A percentile compares a stretch with the other conserved stretches of the same genome.
Conservation (phyloP, 2,329 filamentous ascomycete species). For the Tympanopsis confertula region DNA sequence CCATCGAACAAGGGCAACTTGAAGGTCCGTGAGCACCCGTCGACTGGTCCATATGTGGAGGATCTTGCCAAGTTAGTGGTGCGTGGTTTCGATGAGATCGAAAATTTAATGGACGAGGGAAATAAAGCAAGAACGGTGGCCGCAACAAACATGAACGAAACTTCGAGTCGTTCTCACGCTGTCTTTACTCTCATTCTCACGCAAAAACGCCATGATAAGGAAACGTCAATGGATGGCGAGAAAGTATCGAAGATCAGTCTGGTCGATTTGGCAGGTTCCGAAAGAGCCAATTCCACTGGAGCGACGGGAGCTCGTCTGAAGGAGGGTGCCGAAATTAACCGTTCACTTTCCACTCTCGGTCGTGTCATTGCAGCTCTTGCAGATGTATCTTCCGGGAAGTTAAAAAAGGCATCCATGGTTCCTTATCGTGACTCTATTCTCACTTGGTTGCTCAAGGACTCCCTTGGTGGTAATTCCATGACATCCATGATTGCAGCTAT, state of each 20-base stretch:
- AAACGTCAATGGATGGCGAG: conserved; percentile 94
- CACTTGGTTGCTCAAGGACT: conserved; percentile 95
- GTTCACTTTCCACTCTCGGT: conserved; percentile 87
- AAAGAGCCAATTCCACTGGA: conserved; percentile 91
- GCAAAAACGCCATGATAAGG: conserved; percentile 79
- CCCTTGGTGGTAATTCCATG: conserved; percentile 94
- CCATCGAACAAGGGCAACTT: conserved; percentile 91
- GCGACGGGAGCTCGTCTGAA: conserved; percentile 90
- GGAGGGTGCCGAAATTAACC: conserved; percentile 96
- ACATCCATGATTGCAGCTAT: conserved; percentile 99
- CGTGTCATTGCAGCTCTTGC: conserved; percentile 94
- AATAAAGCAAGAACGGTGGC: conserved; percentile 98
- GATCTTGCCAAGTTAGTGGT: conserved; percentile 93
- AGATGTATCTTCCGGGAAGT: conserved; percentile 76
- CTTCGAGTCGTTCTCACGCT: conserved; percentile 92
- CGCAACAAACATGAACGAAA: conserved; percentile 99
- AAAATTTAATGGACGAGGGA: conserved; percentile 96
- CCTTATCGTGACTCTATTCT: conserved; percentile 94
- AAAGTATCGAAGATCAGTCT: conserved; percentile 97
- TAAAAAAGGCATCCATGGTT: conserved; percentile 67
- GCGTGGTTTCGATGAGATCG: conserved; percentile 85
- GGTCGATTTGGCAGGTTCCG: conserved; percentile 94
- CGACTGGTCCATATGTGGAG: conserved; percentile 94
- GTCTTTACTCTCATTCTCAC: conserved; percentile 95
- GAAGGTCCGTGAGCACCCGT: conserved; percentile 94